These are phyloP conservation scores for Talaromyces sp. DNA, from an alignment of 2,329 filamentous ascomycete species.

Conservation along the genomic window DNA sequence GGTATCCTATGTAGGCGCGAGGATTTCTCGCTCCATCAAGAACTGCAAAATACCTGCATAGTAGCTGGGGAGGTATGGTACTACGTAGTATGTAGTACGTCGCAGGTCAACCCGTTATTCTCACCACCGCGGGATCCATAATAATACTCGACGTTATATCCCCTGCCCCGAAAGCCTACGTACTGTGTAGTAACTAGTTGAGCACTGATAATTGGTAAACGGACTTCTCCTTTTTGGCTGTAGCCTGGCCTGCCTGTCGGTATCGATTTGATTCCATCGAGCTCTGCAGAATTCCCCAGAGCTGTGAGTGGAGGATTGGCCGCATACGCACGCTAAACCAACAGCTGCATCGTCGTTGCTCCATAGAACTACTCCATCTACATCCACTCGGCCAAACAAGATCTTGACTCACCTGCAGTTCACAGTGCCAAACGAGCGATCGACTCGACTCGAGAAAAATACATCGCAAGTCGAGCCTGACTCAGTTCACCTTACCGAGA, in stretches of 20 bases:
- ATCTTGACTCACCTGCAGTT: neutral
- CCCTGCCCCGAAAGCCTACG: slow-evolving; percentile 1
- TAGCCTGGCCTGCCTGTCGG: slow-evolving; percentile 17
- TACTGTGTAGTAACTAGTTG: no score
- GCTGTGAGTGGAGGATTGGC: slow-evolving; percentile 30
- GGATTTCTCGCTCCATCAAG: neutral
- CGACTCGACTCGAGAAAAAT: neutral
- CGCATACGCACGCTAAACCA: neutral
- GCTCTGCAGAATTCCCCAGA: slow-evolving; percentile 19
- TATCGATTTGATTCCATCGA: slow-evolving; percentile 27
- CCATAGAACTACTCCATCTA: neutral
- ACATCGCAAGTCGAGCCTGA: neutral
- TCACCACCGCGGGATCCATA: neutral
- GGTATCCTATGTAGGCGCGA: neutral
- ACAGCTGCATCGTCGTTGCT: neutral
- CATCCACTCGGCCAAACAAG: neutral
- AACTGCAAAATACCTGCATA: neutral
- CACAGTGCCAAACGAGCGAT: neutral
- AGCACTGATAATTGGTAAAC: neutral
- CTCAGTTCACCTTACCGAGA: neutral
- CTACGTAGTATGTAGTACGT: no score
- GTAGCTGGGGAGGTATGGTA: neutral
- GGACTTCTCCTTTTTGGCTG: slow-evolving; percentile 5
- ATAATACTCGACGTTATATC: slow-evolving; percentile 2
- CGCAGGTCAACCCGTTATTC: no score